Percentiles rank a stretch among this genome's conserved stretches.
phyloP scores from a whole-genome alignment of 768 basidiomycete genomes.

The Leucocoprinus leucothites region DNA sequence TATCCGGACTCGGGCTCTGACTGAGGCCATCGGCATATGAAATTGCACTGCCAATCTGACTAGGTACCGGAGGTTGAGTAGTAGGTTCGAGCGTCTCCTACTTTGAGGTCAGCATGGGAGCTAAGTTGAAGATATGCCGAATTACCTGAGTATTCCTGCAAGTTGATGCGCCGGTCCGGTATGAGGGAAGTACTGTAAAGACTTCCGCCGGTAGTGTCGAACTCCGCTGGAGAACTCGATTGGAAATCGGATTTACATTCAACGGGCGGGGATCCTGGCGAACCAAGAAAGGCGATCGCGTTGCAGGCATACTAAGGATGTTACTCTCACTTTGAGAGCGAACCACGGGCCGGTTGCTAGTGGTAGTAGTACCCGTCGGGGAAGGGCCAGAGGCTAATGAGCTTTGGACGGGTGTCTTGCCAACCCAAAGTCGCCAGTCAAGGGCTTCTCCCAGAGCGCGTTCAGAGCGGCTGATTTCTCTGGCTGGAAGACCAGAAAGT shows the following conservation, averaged over 20 bases:
- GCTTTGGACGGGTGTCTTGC: conserved; percentile 46
- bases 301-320: conserved; percentile 19
- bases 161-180: not conserved
- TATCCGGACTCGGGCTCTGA: conserved; percentile 44
- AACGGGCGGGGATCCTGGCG: conserved; percentile 6
- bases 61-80: not conserved
- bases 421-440: conserved; percentile 92
- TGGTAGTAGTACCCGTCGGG: conserved; percentile 11
- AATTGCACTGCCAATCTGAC: not conserved
- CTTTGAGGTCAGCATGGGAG: not conserved
- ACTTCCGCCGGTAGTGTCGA: conserved; percentile 7
- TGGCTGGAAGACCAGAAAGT: conserved; percentile 80
- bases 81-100: conserved; percentile 10
- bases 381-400: conserved; percentile 20
- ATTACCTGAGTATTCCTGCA: conserved; percentile 7
- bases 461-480: conserved; percentile 88
- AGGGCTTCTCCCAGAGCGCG: conserved; percentile 83
- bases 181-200: not conserved
- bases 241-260: not conserved
- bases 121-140: not conserved
- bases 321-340: conserved; percentile 52
- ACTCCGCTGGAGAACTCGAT: conserved; percentile 33
- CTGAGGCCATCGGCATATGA: conserved; percentile 8
- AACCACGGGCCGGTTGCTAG: conserved; percentile 34
- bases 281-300: conserved; percentile 22